Evolutionary conservation across 169 alveolate genomes (phyloP).

Genomic region (Plasmodium fragile): DNA sequence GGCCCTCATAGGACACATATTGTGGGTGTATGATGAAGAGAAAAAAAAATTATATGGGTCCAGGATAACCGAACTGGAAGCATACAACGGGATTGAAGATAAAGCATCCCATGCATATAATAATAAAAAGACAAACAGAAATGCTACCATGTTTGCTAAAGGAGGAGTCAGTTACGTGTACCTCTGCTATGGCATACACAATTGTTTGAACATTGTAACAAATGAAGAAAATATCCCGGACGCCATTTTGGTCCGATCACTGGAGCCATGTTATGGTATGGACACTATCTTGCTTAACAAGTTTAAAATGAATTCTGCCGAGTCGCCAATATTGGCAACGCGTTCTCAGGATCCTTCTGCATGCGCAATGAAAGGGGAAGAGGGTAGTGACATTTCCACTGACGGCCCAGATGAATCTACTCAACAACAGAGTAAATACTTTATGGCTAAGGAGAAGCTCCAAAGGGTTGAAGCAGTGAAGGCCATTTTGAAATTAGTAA

Average conservation of each 20-base stretch:
- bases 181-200: constrained; percentile 78
- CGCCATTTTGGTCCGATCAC: constrained; percentile 78
- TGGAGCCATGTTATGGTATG: constrained; percentile 59
- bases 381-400: neutral
- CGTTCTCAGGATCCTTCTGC: neutral
- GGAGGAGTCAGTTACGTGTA: constrained; percentile 80
- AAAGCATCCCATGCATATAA: constrained; percentile 79
- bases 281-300: constrained; percentile 9
- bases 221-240: constrained; percentile 63
- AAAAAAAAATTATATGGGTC: constrained; percentile 60
- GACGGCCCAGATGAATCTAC: neutral
- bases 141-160: constrained; percentile 50
- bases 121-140: constrained; percentile 71
- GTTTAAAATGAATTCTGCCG: constrained; percentile 8
- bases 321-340: neutral
- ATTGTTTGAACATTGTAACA: constrained; percentile 76
- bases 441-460: neutral
- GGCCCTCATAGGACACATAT: constrained; percentile 36
- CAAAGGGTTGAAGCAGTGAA: constrained; percentile 7
- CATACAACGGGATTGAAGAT: constrained; percentile 76
- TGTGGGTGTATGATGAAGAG: constrained; percentile 34
- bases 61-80: constrained; percentile 72
- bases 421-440: neutral
- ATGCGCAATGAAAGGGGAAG: neutral
- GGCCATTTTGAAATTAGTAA: constrained; percentile 10